Percentiles rank a stretch among this genome's conserved stretches.
Evolutionary conservation across 371 early-diverging fungal species (phyloP).

Genomic region (Funneliformis caledonium): DNA sequence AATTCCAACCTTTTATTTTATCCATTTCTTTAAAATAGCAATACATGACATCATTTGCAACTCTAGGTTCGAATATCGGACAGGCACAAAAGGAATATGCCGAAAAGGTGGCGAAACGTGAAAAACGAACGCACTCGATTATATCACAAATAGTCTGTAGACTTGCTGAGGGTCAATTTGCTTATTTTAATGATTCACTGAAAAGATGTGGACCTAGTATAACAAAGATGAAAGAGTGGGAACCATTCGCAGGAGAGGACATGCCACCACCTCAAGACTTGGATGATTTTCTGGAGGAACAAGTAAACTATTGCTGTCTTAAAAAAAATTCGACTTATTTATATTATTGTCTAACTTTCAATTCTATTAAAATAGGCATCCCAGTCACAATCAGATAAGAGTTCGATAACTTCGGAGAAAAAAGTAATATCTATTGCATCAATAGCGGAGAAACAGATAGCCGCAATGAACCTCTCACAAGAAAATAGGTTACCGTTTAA

Average conservation of each 20-base stretch:
- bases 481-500: background rate
- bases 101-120: constrained; percentile 8
- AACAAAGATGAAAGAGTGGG: constrained; percentile 37
- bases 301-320: background rate
- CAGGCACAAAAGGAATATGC: constrained; percentile 8
- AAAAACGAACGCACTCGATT: constrained; percentile 1
- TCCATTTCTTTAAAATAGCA: constrained; percentile 5
- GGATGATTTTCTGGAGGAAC: constrained; percentile 18
- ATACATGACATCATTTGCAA: constrained; percentile 9
- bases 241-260: constrained; percentile 26
- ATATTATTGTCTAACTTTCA: background rate
- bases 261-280: constrained; percentile 31
- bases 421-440: background rate
- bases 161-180: constrained; percentile 7
- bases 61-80: constrained; percentile 5
- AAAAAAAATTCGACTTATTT: no score
- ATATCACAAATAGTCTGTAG: constrained; percentile 23
- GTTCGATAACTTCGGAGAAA: background rate
- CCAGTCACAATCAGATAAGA: constrained; percentile 1
- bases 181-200: constrained; percentile 29
- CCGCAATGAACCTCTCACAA: constrained; percentile 7
- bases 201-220: constrained; percentile 35
- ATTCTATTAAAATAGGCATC: background rate
- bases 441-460: constrained; percentile 16
- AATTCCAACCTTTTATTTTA: no score